Conservation (phyloP, 805 yeast genomes). For the Metschnikowia gelsemii region DNA sequence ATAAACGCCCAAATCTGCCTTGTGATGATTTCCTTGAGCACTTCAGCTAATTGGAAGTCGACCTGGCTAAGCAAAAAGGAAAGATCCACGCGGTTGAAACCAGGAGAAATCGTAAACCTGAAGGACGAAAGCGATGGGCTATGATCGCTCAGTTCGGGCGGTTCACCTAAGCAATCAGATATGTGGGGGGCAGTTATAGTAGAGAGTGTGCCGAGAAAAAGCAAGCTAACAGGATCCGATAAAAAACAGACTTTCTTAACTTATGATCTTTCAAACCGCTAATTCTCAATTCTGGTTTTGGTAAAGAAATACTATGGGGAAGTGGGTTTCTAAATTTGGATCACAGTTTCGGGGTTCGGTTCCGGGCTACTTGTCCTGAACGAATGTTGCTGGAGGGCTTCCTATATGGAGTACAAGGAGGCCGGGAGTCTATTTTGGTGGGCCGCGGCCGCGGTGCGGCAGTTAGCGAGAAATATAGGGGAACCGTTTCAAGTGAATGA, state of each 20-base stretch:
- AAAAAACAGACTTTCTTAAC: no score
- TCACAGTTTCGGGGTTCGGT: slow-evolving; percentile 3
- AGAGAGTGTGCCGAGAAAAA: no score
- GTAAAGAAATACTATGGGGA: no score
- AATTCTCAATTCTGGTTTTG: no score
- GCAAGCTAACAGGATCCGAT: no score
- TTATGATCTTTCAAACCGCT: no score
- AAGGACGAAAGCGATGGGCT: neutral
- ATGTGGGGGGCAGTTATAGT: neutral
- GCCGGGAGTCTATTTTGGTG: slow-evolving; percentile 5
- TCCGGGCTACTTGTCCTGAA: slow-evolving; percentile 8
- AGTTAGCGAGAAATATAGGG: neutral
- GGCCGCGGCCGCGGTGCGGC: slow-evolving; percentile 7
- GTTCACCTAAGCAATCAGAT: neutral
- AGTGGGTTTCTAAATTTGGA: neutral
- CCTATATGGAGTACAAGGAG: slow-evolving; percentile 13
- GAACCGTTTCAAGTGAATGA: no score
- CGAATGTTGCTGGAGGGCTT: slow-evolving; percentile 12
- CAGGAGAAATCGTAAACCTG: no score
- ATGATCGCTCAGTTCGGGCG: neutral
- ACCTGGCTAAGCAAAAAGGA: neutral
- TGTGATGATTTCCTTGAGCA: neutral
- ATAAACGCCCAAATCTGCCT: no score
- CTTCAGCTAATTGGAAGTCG: no score
- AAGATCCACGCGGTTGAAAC: no score